Percentiles rank a stretch among this genome's conserved stretches.
phyloP scores from a whole-genome alignment of 768 basidiomycete species.

The Cubamyces lactineus region DNA sequence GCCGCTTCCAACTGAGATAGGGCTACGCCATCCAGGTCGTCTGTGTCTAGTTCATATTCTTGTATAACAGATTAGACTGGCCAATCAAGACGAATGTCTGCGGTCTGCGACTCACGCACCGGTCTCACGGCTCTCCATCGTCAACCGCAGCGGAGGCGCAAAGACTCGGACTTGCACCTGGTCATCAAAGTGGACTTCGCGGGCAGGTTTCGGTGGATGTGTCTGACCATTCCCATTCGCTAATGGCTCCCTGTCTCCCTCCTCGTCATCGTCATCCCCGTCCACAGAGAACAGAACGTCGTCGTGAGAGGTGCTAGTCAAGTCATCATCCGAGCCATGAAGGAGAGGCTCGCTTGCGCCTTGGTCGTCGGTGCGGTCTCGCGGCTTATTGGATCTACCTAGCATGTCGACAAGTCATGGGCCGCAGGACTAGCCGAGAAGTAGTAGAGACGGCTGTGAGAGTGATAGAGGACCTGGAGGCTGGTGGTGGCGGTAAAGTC shows the following conservation, averaged over 20 bases:
- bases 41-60: slow-evolving; percentile 87
- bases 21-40: slow-evolving; percentile 68
- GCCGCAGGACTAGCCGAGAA: not conserved
- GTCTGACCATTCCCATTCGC: slow-evolving; percentile 16
- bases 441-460: not conserved
- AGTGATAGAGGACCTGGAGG: not conserved
- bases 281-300: slow-evolving; percentile 55
- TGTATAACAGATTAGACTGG: slow-evolving; percentile 4
- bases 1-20: slow-evolving; percentile 38
- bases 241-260: slow-evolving; percentile 39
- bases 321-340: slow-evolving; percentile 45
- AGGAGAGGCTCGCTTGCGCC: slow-evolving; percentile 61
- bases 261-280: slow-evolving; percentile 56
- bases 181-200: slow-evolving; percentile 64
- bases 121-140: slow-evolving; percentile 74
- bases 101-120: slow-evolving; percentile 55
- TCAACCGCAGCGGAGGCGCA: slow-evolving; percentile 71
- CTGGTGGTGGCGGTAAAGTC: no score
- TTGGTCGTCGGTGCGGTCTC: slow-evolving; percentile 39
- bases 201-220: slow-evolving; percentile 36
- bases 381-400: slow-evolving; percentile 28
- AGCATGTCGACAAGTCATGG: slow-evolving; percentile 29
- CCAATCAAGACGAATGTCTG: not conserved
- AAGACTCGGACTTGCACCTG: slow-evolving; percentile 72
- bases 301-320: slow-evolving; percentile 35